Percentiles rank a stretch among this genome's conserved stretches.
phyloP scores from a whole-genome alignment of 2,329 filamentous ascomycete species.

The Chrysoporthe austroafricana region DNA sequence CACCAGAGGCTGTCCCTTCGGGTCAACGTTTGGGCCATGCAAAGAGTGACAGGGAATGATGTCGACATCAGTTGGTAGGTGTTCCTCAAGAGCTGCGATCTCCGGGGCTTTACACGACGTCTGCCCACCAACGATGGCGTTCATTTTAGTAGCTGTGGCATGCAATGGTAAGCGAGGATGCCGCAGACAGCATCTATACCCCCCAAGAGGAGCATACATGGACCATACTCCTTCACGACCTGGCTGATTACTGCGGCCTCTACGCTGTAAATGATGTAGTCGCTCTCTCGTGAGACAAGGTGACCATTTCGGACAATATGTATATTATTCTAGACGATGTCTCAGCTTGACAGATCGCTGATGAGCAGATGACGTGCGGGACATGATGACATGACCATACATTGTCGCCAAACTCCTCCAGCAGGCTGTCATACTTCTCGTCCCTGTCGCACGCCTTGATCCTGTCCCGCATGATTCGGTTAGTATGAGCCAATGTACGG shows the following conservation, averaged over 20 bases:
- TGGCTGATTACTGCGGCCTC: conserved; percentile 88
- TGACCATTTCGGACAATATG: conserved; percentile 93
- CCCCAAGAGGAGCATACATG: conserved; percentile 64
- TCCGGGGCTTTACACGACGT: conserved; percentile 98
- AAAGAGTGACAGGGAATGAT: conserved; percentile 97
- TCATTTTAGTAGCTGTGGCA: conserved; percentile 81
- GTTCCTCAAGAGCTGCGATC: conserved; percentile 87
- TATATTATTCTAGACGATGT: conserved; percentile 73
- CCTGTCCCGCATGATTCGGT: conserved; percentile 52
- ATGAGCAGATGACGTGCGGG: conserved; percentile 36
- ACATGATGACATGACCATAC: conserved; percentile 60
- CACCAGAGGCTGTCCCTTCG: conserved; percentile 87
- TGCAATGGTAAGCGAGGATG: conserved; percentile 27
- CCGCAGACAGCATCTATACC: background rate
- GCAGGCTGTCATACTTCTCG: conserved; percentile 81
- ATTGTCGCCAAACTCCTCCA: conserved; percentile 80
- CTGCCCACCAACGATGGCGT: conserved; percentile 94
- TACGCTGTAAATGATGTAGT: conserved; percentile 99
- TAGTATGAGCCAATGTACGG: conserved; percentile 29
- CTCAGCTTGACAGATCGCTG: conserved; percentile 50
- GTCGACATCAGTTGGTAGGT: conserved; percentile 85
- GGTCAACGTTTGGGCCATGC: conserved; percentile 88
- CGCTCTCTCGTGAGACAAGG: conserved; percentile 91
- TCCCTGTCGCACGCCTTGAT: conserved; percentile 93
- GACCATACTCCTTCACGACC: conserved; percentile 87